Percentiles rank a stretch among this genome's conserved stretches.
Conservation (phyloP, 2,329 filamentous ascomycete species). For the Diaporthe citri region DNA sequence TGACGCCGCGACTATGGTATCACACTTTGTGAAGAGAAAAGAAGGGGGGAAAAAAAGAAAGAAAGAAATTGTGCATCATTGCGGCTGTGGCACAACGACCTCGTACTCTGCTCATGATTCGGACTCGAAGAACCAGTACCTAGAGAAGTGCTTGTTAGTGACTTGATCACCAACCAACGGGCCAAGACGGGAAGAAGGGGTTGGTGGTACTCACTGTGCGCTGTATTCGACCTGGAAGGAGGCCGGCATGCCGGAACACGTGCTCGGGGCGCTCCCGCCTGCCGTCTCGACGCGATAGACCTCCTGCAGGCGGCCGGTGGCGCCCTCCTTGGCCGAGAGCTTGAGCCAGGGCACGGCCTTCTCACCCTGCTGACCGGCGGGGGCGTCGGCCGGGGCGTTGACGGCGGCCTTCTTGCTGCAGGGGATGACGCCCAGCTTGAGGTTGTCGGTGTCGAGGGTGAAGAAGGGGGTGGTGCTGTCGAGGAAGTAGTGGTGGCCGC, state of each 20-base stretch:
- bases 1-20: conserved; percentile 35
- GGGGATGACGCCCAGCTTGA: conserved; percentile 70
- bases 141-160: conserved; percentile 40
- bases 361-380: conserved; percentile 71
- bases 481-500: conserved; percentile 86
- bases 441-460: conserved; percentile 72
- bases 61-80: not conserved
- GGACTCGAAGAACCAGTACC: conserved; percentile 55
- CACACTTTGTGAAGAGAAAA: conserved; percentile 9
- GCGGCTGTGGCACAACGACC: not conserved
- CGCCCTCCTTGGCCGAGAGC: conserved; percentile 54
- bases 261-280: conserved; percentile 80
- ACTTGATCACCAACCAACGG: not conserved
- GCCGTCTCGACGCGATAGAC: conserved; percentile 89
- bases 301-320: conserved; percentile 75
- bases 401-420: conserved; percentile 73
- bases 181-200: not conserved
- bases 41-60: not conserved
- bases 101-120: not conserved
- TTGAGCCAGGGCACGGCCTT: conserved; percentile 84
- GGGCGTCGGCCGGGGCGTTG: conserved; percentile 72
- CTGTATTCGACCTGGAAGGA: conserved; percentile 83
- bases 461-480: conserved; percentile 81
- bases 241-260: conserved; percentile 74
- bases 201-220: conserved; percentile 74